Evolutionary conservation across 352 stramenopile species (phyloP).

Genomic region (Lagenidium giganteum): DNA sequence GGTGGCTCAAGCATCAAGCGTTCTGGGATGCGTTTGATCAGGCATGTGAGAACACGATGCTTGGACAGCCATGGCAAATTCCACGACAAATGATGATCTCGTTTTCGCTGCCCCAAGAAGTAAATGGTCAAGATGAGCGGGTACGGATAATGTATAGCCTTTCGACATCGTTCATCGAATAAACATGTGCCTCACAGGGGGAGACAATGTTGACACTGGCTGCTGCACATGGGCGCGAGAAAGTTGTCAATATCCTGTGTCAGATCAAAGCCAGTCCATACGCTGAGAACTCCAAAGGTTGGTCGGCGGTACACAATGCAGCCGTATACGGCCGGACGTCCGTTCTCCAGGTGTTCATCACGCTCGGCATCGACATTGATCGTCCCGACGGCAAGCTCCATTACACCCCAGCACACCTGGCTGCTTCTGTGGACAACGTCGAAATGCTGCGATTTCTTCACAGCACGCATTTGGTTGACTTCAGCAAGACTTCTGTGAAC

Average conservation of each 20-base stretch:
- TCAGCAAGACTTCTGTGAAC: slow-evolving; percentile 40
- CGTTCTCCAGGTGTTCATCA: slow-evolving; percentile 39
- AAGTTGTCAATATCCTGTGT: slow-evolving; percentile 54
- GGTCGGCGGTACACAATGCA: slow-evolving; percentile 53
- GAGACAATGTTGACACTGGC: slow-evolving; percentile 74
- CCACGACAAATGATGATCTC: slow-evolving; percentile 52
- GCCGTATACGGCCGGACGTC: slow-evolving; percentile 44
- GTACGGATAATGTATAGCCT: slow-evolving; percentile 22
- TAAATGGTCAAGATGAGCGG: slow-evolving; percentile 51
- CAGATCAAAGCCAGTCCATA: slow-evolving; percentile 56
- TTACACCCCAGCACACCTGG: slow-evolving; percentile 57
- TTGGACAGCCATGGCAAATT: slow-evolving; percentile 25
- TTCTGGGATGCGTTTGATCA: slow-evolving; percentile 60
- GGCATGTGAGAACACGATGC: slow-evolving; percentile 31
- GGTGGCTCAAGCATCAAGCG: slow-evolving; percentile 21
- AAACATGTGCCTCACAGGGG: slow-evolving; percentile 21
- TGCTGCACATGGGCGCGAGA: slow-evolving; percentile 32
- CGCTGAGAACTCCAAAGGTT: slow-evolving; percentile 66
- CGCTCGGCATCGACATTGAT: slow-evolving; percentile 40
- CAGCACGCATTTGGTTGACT: slow-evolving; percentile 34
- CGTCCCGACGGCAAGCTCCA: slow-evolving; percentile 32
- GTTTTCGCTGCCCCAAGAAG: slow-evolving; percentile 50
- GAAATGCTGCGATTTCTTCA: slow-evolving; percentile 39
- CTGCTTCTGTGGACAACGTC: slow-evolving; percentile 45
- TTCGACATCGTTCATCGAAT: no score